Evolutionary conservation across 2,329 filamentous ascomycete genomes (phyloP).

Genomic region (Diatrype stigma): DNA sequence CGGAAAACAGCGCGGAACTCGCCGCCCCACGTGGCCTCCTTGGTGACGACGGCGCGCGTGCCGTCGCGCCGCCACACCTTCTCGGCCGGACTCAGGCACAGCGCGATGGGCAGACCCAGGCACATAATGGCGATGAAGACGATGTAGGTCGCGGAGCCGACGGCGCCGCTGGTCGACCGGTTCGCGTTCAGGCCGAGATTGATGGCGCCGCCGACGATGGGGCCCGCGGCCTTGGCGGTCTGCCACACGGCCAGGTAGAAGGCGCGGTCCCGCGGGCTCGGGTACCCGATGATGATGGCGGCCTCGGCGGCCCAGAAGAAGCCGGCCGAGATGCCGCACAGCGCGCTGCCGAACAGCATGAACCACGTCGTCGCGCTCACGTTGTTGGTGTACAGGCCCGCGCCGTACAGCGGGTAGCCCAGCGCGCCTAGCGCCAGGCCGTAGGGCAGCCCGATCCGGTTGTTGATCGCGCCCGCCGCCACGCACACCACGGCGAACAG

Average conservation of each 20-base stretch:
- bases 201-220: slow-evolving; percentile 47
- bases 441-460: slow-evolving; percentile 33
- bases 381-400: slow-evolving; percentile 63
- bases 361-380: slow-evolving; percentile 60
- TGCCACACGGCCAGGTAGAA: slow-evolving; percentile 51
- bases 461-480: slow-evolving; percentile 32
- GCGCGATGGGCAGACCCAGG: slow-evolving; percentile 26
- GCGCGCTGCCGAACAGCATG: slow-evolving; percentile 56
- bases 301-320: slow-evolving; percentile 67
- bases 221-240: slow-evolving; percentile 35
- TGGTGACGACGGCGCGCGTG: slow-evolving; percentile 21
- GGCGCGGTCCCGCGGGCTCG: slow-evolving; percentile 57
- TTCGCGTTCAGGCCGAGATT: slow-evolving; percentile 42
- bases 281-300: slow-evolving; percentile 61
- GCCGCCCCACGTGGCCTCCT: slow-evolving; percentile 19
- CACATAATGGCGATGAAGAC: slow-evolving; percentile 31
- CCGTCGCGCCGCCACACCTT: slow-evolving; percentile 29
- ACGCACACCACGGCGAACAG: slow-evolving; percentile 42
- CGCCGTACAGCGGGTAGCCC: slow-evolving; percentile 62
- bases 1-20: slow-evolving; percentile 26
- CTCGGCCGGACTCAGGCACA: slow-evolving; percentile 26
- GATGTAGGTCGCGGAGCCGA: slow-evolving; percentile 24
- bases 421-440: slow-evolving; percentile 42
- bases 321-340: slow-evolving; percentile 60
- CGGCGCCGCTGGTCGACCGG: slow-evolving; percentile 14